phyloP scores from a whole-genome alignment of 2,329 filamentous ascomycete species.

The Exophiala bonariae region DNA sequence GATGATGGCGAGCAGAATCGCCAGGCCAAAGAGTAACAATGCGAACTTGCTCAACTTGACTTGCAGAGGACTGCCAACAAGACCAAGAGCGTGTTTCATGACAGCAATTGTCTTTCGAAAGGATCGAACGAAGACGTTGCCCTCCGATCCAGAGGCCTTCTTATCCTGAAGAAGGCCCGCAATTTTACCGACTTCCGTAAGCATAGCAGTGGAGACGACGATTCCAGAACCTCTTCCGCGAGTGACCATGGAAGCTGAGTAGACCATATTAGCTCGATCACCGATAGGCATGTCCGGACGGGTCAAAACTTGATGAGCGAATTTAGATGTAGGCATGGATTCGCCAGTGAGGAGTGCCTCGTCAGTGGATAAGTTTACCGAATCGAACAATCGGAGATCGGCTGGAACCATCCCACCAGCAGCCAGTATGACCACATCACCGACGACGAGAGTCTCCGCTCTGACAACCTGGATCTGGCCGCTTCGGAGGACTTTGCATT shows the following conservation, averaged over 20 bases:
- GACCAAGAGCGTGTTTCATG: slow-evolving; percentile 43
- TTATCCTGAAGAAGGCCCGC: slow-evolving; percentile 58
- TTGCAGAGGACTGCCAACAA: slow-evolving; percentile 63
- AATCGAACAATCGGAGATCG: slow-evolving; percentile 54
- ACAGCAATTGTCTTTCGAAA: slow-evolving; percentile 41
- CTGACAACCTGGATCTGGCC: slow-evolving; percentile 53
- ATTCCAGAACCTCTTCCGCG: slow-evolving; percentile 62
- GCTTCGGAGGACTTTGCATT: slow-evolving; percentile 51
- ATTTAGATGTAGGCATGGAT: slow-evolving; percentile 59
- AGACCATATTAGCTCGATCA: slow-evolving; percentile 63
- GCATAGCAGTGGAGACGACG: slow-evolving; percentile 63
- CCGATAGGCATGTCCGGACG: slow-evolving; percentile 52
- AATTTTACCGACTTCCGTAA: slow-evolving; percentile 64
- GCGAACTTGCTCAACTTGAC: slow-evolving; percentile 65
- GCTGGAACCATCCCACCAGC: slow-evolving; percentile 53
- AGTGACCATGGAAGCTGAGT: slow-evolving; percentile 61
- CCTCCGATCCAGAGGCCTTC: slow-evolving; percentile 33
- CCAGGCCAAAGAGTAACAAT: slow-evolving; percentile 61
- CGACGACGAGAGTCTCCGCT: slow-evolving; percentile 57
- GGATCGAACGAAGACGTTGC: slow-evolving; percentile 43
- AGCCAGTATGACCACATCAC: slow-evolving; percentile 56
- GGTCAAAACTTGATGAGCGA: slow-evolving; percentile 46
- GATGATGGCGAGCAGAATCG: slow-evolving; percentile 63
- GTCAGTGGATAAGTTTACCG: slow-evolving; percentile 59
- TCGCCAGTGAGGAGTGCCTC: slow-evolving; percentile 65